A percentile compares a stretch with the other conserved stretches of the same genome.
Evolutionary conservation across 164 flowering plant genomes (phyloP).

Genomic region (Aristolochia californica): DNA sequence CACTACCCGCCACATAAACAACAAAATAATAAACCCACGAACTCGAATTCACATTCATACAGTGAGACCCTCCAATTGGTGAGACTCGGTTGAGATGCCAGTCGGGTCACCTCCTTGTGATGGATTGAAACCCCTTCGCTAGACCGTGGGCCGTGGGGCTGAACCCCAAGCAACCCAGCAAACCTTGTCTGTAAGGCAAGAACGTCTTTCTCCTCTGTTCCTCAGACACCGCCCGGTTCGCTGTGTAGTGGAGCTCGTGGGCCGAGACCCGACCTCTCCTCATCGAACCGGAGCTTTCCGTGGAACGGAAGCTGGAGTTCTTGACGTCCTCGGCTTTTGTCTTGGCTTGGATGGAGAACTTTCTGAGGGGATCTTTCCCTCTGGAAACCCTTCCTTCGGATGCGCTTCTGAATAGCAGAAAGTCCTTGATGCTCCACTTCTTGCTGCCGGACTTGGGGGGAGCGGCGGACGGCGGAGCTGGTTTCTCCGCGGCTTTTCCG

Average conservation of each 20-base stretch:
- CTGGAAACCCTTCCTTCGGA: conserved; percentile 70
- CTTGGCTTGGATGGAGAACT: conserved; percentile 32
- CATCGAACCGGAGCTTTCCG: conserved; percentile 22
- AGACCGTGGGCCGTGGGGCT: conserved; percentile 42
- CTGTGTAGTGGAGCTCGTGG: conserved; percentile 68
- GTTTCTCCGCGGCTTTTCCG: neutral
- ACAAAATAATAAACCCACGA: neutral
- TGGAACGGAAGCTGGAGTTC: too few relatives aligned
- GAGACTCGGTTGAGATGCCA: too few relatives aligned
- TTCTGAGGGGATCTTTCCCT: conserved; percentile 59
- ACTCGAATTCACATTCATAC: too few relatives aligned
- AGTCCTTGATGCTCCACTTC: conserved; percentile 73
- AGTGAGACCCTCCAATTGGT: too few relatives aligned
- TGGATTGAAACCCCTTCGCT: conserved; percentile 28
- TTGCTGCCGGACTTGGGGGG: conserved; percentile 2
- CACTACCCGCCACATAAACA: neutral
- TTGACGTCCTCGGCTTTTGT: conserved; percentile 27
- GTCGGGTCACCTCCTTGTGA: neutral
- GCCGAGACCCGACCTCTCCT: conserved; percentile 47
- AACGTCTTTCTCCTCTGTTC: conserved; percentile 69
- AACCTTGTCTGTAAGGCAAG: conserved; percentile 73
- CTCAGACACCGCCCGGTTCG: conserved; percentile 63
- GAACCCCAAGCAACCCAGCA: conserved; percentile 52
- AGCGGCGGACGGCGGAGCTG: neutral
- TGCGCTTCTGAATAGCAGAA: conserved; percentile 76